These are phyloP conservation scores for Cyclotella baltica DNA, from an alignment of 108 stramenopile genomes.

Conservation along the genomic window DNA sequence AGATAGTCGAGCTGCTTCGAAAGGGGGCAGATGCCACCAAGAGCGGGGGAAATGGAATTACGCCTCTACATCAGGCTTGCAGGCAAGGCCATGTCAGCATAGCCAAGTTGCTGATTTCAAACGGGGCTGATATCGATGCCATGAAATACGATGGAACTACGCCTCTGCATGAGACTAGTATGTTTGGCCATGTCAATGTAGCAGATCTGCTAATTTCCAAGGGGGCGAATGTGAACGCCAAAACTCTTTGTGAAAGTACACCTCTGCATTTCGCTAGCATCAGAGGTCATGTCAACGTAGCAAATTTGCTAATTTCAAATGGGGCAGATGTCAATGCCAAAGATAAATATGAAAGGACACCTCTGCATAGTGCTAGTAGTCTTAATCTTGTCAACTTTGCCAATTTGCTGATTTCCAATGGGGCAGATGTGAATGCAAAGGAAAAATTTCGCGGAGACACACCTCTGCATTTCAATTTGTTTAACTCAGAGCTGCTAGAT, in stretches of 20 bases:
- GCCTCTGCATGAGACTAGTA: neutral
- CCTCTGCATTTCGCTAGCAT: neutral
- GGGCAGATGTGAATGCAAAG: neutral
- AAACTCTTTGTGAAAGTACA: neutral
- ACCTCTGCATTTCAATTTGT: neutral
- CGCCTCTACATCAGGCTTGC: neutral
- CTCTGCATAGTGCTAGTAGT: neutral
- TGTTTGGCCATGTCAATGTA: neutral
- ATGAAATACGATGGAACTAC: neutral
- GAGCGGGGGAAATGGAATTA: neutral
- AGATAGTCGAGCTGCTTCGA: neutral
- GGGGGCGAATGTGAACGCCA: neutral
- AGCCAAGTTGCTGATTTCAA: neutral
- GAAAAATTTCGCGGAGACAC: too few relatives aligned
- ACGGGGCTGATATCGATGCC: neutral
- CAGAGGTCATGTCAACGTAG: neutral
- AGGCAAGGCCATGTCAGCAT: neutral
- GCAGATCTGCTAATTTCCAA: neutral
- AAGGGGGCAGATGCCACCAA: neutral
- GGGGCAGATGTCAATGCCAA: neutral
- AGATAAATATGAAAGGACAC: neutral
- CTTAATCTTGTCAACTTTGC: neutral
- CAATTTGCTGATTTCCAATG: neutral
- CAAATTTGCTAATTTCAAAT: neutral
- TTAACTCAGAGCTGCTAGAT: too few relatives aligned